Conservation (phyloP, 108 stramenopile genomes). For the Cyclotella distinguenda region DNA sequence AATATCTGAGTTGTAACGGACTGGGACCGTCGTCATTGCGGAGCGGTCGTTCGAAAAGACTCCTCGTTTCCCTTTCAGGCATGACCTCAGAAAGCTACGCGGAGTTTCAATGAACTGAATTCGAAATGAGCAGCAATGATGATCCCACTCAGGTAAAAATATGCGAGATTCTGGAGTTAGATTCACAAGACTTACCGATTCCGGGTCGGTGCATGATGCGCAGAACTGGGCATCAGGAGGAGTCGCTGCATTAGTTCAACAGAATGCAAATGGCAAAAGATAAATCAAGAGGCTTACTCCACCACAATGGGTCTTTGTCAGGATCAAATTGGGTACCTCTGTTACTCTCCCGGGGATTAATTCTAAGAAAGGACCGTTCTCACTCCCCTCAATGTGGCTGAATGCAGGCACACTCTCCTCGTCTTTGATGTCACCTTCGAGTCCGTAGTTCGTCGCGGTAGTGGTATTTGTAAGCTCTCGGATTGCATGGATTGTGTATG, state of each 20-base stretch:
- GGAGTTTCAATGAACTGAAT: conserved; percentile 34
- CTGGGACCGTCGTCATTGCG: neutral
- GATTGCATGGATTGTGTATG: conserved; percentile 39
- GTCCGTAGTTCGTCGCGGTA: conserved; percentile 64
- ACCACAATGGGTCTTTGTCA: conserved; percentile 64
- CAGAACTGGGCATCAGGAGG: neutral
- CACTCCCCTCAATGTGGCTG: neutral
- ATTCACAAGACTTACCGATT: neutral
- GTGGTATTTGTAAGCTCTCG: conserved; percentile 53
- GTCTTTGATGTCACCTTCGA: conserved; percentile 54
- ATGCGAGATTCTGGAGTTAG: neutral
- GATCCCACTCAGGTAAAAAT: neutral
- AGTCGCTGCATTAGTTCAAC: neutral
- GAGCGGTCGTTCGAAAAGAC: neutral
- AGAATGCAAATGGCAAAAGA: conserved; percentile 13
- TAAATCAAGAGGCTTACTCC: conserved; percentile 24
- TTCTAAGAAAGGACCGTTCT: conserved; percentile 49
- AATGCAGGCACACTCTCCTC: conserved; percentile 42
- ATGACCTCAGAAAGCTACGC: conserved; percentile 22
- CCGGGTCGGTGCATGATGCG: neutral
- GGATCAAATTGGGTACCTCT: conserved; percentile 34
- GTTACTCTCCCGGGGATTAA: conserved; percentile 39
- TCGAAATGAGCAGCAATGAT: neutral
- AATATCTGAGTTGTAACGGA: conserved; percentile 20
- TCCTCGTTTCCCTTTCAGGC: conserved; percentile 29